Percentiles rank a stretch among this genome's conserved stretches.
phyloP scores from a whole-genome alignment of 345 rosid genomes.

The Boechera divaricarpa region DNA sequence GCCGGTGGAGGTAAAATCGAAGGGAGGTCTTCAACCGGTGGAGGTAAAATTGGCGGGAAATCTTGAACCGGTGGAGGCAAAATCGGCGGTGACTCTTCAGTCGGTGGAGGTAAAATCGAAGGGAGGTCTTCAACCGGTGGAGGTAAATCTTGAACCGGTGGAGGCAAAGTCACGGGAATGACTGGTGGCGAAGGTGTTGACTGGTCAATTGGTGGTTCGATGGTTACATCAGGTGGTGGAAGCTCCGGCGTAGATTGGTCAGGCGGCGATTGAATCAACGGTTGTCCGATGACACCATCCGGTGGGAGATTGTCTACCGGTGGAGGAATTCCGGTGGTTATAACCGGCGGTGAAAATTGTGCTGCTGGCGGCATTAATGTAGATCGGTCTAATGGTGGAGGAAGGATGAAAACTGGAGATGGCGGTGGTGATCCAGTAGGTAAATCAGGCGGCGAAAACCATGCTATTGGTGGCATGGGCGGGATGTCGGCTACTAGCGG shows the following conservation, averaged over 20 bases:
- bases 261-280: constrained; percentile 29
- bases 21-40: no score
- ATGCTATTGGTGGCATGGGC: constrained; percentile 36
- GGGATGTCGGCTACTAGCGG: constrained; percentile 22
- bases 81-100: fast-evolving
- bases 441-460: constrained; percentile 32
- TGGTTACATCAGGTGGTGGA: constrained; percentile 37
- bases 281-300: constrained; percentile 23
- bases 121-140: neutral
- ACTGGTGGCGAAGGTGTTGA: constrained; percentile 32
- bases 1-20: neutral
- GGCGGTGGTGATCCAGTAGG: constrained; percentile 19
- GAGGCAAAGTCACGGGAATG: constrained; percentile 14
- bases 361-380: constrained; percentile 32
- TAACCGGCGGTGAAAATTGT: constrained; percentile 23
- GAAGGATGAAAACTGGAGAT: constrained; percentile 23
- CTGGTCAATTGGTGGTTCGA: constrained; percentile 40
- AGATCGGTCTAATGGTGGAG: constrained; percentile 38
- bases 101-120: neutral
- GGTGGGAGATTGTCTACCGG: constrained; percentile 29
- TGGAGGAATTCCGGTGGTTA: constrained; percentile 30
- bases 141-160: constrained; percentile 18
- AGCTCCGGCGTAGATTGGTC: constrained; percentile 24
- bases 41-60: neutral
- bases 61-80: constrained; percentile 32